These are phyloP conservation scores for Rhododendron ferrugineum DNA, from an alignment of 148 eudicot species.

Conservation along the genomic window DNA sequence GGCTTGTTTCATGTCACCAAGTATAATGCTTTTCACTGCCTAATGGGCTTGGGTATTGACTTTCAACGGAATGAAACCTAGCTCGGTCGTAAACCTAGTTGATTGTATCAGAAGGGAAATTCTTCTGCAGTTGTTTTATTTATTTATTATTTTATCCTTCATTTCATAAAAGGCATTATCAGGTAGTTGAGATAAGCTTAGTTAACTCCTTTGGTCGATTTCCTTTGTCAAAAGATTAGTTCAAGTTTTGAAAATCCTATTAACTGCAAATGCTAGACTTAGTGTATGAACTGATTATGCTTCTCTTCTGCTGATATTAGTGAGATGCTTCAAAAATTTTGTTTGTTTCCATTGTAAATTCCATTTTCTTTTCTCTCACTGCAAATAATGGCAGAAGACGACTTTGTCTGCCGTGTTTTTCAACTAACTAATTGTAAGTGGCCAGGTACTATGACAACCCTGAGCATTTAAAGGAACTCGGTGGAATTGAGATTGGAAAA, in stretches of 20 bases:
- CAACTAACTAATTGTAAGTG: constrained; percentile 24
- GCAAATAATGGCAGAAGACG: not conserved
- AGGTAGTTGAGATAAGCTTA: not conserved
- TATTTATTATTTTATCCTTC: not conserved
- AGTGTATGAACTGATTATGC: not conserved
- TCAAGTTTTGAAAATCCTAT: not conserved
- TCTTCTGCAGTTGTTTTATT: not conserved
- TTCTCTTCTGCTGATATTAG: not conserved
- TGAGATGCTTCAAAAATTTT: not conserved
- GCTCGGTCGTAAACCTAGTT: not conserved
- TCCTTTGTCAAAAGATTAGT: not conserved
- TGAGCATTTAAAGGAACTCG: constrained; percentile 88
- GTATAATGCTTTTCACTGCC: not conserved
- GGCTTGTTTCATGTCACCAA: not conserved
- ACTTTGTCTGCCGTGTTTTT: not conserved
- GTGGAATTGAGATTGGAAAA: constrained; percentile 85
- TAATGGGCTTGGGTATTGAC: not conserved
- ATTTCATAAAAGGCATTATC: not conserved
- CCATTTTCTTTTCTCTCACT: not conserved
- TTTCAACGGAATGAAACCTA: not conserved
- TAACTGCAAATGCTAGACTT: not conserved
- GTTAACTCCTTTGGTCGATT: not conserved
- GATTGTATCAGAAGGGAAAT: not conserved
- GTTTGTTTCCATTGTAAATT: not conserved
- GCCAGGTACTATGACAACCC: constrained; percentile 95